Conservation (phyloP, 257 asterid genomes). For the Petunia axillaris region DNA sequence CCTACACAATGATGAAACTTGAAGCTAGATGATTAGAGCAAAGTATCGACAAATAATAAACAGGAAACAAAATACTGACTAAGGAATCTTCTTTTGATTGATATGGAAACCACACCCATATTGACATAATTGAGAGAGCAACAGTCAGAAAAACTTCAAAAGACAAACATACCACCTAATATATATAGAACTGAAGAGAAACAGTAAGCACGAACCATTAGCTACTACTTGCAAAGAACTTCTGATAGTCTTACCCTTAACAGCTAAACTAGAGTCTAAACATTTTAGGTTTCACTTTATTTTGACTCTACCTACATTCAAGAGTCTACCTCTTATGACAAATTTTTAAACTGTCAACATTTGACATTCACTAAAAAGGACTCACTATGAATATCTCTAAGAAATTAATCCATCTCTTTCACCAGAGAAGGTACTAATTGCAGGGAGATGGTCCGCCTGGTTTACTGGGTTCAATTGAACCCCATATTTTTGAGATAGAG, state of each 20-base stretch:
- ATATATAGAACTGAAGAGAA: no score
- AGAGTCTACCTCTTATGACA: neutral
- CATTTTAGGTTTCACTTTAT: no score
- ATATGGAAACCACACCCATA: neutral
- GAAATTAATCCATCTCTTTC: neutral
- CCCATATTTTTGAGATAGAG: no score
- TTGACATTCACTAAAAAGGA: neutral
- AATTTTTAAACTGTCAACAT: neutral
- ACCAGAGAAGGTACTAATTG: neutral
- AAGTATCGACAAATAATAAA: neutral
- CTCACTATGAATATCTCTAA: neutral
- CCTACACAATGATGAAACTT: neutral
- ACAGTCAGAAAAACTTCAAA: neutral
- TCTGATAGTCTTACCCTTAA: no score
- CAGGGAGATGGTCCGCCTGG: no score
- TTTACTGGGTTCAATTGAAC: no score
- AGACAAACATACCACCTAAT: no score
- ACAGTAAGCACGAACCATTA: no score
- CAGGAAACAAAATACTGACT: neutral
- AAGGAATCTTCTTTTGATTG: neutral
- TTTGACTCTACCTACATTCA: no score
- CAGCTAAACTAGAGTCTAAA: no score
- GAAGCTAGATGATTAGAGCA: neutral
- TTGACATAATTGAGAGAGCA: neutral
- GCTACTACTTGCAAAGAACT: no score